Conservation (phyloP, 441 rosid genomes). For the Kokia cookei region DNA sequence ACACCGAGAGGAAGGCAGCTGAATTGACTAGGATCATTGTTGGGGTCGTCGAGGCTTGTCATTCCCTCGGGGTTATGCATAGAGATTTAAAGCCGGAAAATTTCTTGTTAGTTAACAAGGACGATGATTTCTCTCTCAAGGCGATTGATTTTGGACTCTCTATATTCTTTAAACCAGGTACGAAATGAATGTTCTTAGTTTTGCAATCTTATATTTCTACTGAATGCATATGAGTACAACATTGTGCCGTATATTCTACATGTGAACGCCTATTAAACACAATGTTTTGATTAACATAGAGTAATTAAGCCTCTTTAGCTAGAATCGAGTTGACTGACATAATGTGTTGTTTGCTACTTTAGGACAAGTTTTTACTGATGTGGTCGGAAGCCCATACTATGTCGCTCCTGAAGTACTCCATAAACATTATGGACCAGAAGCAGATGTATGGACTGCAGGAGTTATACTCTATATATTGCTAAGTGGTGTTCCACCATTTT, state of each 20-base stretch:
- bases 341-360: conserved; percentile 8
- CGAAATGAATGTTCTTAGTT: not conserved
- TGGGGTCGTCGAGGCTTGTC: conserved; percentile 94
- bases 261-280: too few species aligned
- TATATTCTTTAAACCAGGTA: conserved; percentile 97
- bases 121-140: conserved; percentile 93
- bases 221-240: too few species aligned
- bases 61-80: conserved; percentile 96
- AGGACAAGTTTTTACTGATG: conserved; percentile 90
- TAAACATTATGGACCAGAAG: conserved; percentile 89
- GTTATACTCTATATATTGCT: conserved; percentile 88
- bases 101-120: conserved; percentile 91
- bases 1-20: conserved; percentile 92
- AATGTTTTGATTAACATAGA: not conserved
- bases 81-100: conserved; percentile 95
- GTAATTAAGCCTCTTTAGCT: not conserved
- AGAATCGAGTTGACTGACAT: conserved; percentile 1
- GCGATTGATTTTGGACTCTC: conserved; percentile 99
- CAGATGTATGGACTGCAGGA: conserved; percentile 99
- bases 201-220: not conserved
- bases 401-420: conserved; percentile 96
- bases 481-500: conserved; percentile 95
- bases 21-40: conserved; percentile 86
- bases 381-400: conserved; percentile 95
- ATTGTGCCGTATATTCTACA: too few species aligned